Evolutionary conservation across 306 rosid genomes (phyloP), one percentile per base, ranked within the genome.

Genomic region (Rosa multiflora): DNA sequence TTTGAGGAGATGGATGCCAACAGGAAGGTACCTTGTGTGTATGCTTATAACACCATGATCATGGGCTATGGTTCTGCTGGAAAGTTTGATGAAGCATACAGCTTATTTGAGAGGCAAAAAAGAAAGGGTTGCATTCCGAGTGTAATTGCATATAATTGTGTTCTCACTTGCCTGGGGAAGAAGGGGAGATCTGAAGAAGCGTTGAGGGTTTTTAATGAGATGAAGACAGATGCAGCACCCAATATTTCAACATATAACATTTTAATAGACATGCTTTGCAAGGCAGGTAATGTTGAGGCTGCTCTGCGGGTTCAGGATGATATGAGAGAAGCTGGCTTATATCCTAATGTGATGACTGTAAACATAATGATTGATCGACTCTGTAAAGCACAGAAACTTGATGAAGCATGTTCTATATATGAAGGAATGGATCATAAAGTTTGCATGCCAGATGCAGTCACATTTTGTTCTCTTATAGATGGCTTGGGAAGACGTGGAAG

Each of bases 41-140:
- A 92, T 86, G 97, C 99, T 37, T 95, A 95, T 84, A 95, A 91
- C 89, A 95, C 97, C 78, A 88, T 95, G 99, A 90, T 95, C 83
- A 92, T 95, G 98, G 99, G 99, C 58, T 95, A 89, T 83, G 97
- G 97, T n/a, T 86, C 86, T n/a, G 89, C 83, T 75, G 98, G 98
- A 77, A 91, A 82, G 84, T 95, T 95, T 69, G 92, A 92, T 56
- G 92, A 92, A 90, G 97, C 94, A 10, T 92, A 91, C 83, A 79
- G 85, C 84, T 87, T 95, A 79, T 91, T 95, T 40, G 97, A 95
- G 88, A 91, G 99, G 88, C 99, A 92, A 85, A 95, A 85, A 83
- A 84, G 74, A 79, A 92, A 92, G 82, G 99, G 99, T 43, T 87
- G 97, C 78, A 92, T 92, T 83, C 99, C 97, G 0, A 88, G 85